These are phyloP conservation scores for Pouteria campechiana DNA, from an alignment of 179 eudicot species.

Conservation along the genomic window DNA sequence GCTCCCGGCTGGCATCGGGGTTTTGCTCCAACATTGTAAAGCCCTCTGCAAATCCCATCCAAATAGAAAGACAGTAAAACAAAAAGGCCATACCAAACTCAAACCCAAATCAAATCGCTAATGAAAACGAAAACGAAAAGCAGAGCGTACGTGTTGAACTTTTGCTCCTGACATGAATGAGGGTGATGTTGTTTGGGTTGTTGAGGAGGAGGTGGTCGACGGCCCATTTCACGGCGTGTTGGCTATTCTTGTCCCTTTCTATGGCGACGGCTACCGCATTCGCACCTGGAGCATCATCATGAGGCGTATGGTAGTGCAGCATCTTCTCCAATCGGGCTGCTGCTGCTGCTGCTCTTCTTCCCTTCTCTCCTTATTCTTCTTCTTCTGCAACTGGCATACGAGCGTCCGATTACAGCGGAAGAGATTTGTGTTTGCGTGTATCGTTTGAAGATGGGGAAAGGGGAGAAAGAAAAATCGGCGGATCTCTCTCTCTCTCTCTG, in stretches of 20 bases:
- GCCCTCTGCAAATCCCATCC: conserved; percentile 13
- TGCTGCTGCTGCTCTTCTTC: too few relatives aligned
- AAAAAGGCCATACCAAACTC: neutral
- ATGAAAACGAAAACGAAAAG: neutral
- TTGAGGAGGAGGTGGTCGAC: conserved; percentile 32
- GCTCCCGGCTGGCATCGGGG: conserved; percentile 16
- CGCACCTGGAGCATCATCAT: too few relatives aligned
- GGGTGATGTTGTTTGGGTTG: conserved; percentile 14
- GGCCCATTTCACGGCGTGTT: conserved; percentile 66
- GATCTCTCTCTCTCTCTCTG: too few relatives aligned
- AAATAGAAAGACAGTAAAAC: neutral
- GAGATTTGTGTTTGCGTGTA: too few relatives aligned
- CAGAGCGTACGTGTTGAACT: neutral
- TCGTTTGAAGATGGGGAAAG: too few relatives aligned
- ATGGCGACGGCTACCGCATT: conserved; percentile 32
- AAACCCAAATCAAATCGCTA: neutral
- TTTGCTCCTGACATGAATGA: conserved; percentile 46
- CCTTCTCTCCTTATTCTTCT: too few relatives aligned
- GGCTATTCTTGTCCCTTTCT: conserved; percentile 65
- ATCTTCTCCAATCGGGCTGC: too few relatives aligned
- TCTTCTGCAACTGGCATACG: too few relatives aligned
- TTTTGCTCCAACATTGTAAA: neutral
- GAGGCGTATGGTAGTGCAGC: too few relatives aligned
- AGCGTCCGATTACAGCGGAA: too few relatives aligned
- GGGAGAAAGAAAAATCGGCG: too few relatives aligned